Conservation (phyloP, 306 rosid species). For the Corylus heterophylla region DNA sequence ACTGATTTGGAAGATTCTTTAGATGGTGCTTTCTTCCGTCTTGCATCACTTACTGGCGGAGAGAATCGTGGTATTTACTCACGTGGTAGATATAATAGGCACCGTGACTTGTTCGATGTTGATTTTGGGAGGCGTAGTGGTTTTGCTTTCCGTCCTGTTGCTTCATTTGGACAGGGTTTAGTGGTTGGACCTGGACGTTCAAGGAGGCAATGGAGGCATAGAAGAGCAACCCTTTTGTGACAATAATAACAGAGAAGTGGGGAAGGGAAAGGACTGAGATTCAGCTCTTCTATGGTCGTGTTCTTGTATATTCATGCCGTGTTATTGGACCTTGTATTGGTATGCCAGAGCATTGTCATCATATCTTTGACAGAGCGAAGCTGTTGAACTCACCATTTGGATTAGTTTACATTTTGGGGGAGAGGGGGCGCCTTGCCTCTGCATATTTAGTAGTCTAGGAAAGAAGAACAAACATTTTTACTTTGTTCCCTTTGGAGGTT, state of each 20-base stretch:
- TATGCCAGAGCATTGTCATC: conserved; percentile 26
- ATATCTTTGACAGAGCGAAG: conserved; percentile 35
- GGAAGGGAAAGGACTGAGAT: neutral
- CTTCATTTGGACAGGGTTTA: conserved; percentile 55
- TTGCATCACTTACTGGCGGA: conserved; percentile 55
- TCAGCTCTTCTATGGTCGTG: neutral
- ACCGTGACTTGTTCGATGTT: conserved; percentile 37
- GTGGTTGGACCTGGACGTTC: conserved; percentile 45
- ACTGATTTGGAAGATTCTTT: conserved; percentile 60
- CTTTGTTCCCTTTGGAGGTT: conserved; percentile 16
- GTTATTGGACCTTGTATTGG: conserved; percentile 17
- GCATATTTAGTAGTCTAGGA: neutral
- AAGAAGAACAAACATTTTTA: neutral
- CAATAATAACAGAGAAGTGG: conserved; percentile 10
- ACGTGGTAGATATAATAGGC: conserved; percentile 43
- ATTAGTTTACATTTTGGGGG: neutral
- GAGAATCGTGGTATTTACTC: conserved; percentile 47
- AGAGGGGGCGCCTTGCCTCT: neutral
- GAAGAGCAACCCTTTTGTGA: conserved; percentile 31
- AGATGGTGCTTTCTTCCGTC: conserved; percentile 53
- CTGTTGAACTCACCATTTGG: conserved; percentile 24
- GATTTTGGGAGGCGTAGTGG: conserved; percentile 46
- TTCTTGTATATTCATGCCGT: neutral
- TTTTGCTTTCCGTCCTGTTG: conserved; percentile 47
- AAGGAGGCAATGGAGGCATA: conserved; percentile 53